Evolutionary conservation across 2,329 filamentous ascomycete genomes (phyloP).

Genomic region (Cordyceps cateniannulata): DNA sequence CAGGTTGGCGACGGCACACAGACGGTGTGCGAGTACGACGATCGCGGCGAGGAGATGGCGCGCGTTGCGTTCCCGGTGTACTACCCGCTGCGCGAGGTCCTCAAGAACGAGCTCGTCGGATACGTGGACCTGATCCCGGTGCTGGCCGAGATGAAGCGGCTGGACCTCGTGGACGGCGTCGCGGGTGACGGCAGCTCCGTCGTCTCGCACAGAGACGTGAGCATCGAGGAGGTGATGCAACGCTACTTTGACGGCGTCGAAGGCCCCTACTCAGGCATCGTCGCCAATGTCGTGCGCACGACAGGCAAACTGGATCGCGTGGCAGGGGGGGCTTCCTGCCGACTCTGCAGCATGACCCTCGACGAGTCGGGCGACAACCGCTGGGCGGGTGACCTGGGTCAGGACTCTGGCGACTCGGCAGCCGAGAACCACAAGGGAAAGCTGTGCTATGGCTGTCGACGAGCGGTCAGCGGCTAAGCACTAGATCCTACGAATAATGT

Average conservation of each 20-base stretch:
- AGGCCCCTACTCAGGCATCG: slow-evolving; percentile 79
- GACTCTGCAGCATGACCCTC: slow-evolving; percentile 63
- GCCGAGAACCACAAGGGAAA: slow-evolving; percentile 23
- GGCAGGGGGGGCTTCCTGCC: slow-evolving; percentile 41
- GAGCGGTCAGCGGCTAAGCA: slow-evolving; percentile 50
- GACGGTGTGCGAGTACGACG: slow-evolving; percentile 27
- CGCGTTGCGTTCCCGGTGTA: slow-evolving; percentile 44
- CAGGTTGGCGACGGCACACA: slow-evolving; percentile 67
- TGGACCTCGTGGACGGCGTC: slow-evolving; percentile 24
- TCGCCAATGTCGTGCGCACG: slow-evolving; percentile 91
- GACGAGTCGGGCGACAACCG: slow-evolving; percentile 56
- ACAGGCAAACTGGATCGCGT: slow-evolving; percentile 67
- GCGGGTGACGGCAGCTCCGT: slow-evolving; percentile 28
- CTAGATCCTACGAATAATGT: background rate
- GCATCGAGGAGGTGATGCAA: slow-evolving; percentile 84
- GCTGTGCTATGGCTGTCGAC: slow-evolving; percentile 69
- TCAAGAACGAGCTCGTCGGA: slow-evolving; percentile 69
- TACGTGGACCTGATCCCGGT: slow-evolving; percentile 55
- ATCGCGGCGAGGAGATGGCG: slow-evolving; percentile 17
- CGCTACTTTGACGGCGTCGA: slow-evolving; percentile 82
- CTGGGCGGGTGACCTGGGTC: slow-evolving; percentile 56
- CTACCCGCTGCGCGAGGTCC: slow-evolving; percentile 78
- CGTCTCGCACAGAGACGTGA: slow-evolving; percentile 66
- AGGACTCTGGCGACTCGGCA: slow-evolving; percentile 23
- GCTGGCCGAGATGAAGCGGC: slow-evolving; percentile 42